Conservation (phyloP, 2,329 filamentous ascomycete species). For the Pezicula carpinea region DNA sequence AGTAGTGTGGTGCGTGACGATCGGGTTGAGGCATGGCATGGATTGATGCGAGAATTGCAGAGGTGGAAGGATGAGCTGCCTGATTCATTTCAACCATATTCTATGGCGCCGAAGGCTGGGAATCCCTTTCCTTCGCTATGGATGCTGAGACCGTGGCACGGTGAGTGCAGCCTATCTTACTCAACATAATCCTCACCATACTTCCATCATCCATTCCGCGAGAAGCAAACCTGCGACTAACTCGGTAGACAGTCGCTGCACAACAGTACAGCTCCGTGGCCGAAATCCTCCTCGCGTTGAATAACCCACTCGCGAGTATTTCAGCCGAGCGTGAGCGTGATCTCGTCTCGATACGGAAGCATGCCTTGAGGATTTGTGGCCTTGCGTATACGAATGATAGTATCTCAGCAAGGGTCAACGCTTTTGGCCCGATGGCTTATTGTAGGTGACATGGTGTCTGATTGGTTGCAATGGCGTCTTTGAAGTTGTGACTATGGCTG, state of each 20-base stretch:
- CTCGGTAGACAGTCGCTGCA: slow-evolving; percentile 31
- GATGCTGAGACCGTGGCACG: slow-evolving; percentile 38
- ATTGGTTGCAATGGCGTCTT: not conserved
- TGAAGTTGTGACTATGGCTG: not conserved
- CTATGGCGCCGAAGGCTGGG: slow-evolving; percentile 12
- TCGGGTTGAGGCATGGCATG: slow-evolving; percentile 6
- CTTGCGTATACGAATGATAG: slow-evolving; percentile 40
- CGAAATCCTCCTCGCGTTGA: slow-evolving; percentile 9
- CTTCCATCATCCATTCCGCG: too few relatives aligned
- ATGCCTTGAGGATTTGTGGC: slow-evolving; percentile 37
- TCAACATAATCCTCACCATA: not conserved
- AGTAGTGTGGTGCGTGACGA: not conserved
- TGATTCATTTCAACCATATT: slow-evolving; percentile 30
- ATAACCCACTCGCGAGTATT: not conserved
- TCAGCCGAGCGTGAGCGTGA: not conserved
- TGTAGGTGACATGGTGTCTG: slow-evolving; percentile 29
- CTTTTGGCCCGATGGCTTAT: slow-evolving; percentile 43
- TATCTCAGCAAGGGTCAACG: slow-evolving; percentile 40
- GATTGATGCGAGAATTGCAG: slow-evolving; percentile 10
- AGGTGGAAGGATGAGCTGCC: slow-evolving; percentile 32
- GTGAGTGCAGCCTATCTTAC: too few relatives aligned
- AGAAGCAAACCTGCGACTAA: not conserved
- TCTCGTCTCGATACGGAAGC: slow-evolving; percentile 27
- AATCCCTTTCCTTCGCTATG: slow-evolving; percentile 33
- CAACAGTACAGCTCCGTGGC: slow-evolving; percentile 39